Base-by-base conservation (phyloP, 352 stramenopile genomes). In the Globisporangium camurandrum region DNA sequence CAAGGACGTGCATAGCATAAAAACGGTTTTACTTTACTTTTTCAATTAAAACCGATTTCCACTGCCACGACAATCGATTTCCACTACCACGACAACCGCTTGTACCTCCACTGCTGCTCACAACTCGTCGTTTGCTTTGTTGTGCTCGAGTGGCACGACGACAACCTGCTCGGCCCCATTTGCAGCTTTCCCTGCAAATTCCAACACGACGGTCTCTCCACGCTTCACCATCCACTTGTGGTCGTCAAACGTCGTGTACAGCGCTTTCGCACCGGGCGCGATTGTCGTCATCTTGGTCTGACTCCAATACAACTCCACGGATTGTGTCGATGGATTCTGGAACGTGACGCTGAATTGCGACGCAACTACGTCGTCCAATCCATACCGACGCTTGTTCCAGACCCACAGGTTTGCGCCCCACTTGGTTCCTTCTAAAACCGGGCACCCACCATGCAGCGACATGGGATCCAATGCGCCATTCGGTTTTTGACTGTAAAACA, bases 341-440 rank as follows among this genome's bases (percentile, higher is more conserved):
- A 93, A 90, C 24, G 60, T 70, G 36, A 89, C 69, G 8, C 50
- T 76, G 61, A 82, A 75, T 45, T 76, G 59, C 31, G 52, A 67
- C 10, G 59, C 56, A 20, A 34, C 42, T 10, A 46, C 30, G 22
- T 71, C 48, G 34, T 81, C 71, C 31, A 88, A 50, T 3, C 76
- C 82, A 49, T 80, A 84, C 46, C 82, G 69, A 5, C 86, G 82
- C 54, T 86, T 88, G 72, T 98, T 98, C 93, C 95, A 98, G 50
- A 99, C 80, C 93, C 94, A 98, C 46, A 98, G 87, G 64, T 98
- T 98, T 14, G 94, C 93, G n/a, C 86, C 92, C 78, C 93, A 98
- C 66, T 99, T 98, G 17, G 88, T 84, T 22, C 89, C 90, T 19
- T 91, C 73, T 8, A 98, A 59, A 8, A 99, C 94, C 5, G 96